Evolutionary conservation across 306 rosid genomes (phyloP), one percentile per base, ranked within the genome.

Genomic region (Gastrolobium bilobum): DNA sequence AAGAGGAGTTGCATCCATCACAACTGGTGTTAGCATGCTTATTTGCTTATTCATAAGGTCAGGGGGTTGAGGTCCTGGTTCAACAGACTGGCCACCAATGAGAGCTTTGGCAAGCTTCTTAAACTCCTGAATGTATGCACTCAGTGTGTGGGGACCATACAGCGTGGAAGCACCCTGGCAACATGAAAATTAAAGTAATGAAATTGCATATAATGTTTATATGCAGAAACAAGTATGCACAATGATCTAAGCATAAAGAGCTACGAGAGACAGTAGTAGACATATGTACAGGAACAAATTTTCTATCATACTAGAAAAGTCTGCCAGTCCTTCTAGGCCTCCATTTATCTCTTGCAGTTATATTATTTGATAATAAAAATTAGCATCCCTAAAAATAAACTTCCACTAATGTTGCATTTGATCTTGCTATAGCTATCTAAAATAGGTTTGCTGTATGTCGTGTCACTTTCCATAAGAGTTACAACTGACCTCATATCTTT

Each of bases 101-200:
- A 95, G 92, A 59, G 97, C 94, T 3, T 3, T 79, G 0, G 97
- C 98, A 10, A 95, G 98, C 90, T 90, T 95, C 79, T 85, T 82
- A 76, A 95, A 95, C 85, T 92, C 99, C 53, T 95, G 99, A 82
- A 92, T 91, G 84, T 95, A 95, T 68, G 92, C 98, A 63, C 80
- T 88, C 47, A 95, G 85, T 0, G 98, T 92, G 90, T 95, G 98
- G n/a, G 98, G 99, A 52, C 99, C 99, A 64, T 85, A 95, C 48
- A 95, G 78, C 0, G 99, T 91, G 37, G 99, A 95, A 46, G 97
- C 99, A 30, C 97, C 98, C 99, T 95, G 77, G 58, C 72, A 78
- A 77, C 58, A 72, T 9, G 14, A 65, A 78, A 66, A 66, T 10
- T 40, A 37, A 79, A 69, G 64, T 79, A 54, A 56, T 9, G 46